Evolutionary conservation across 1,139 yeast genomes (phyloP), one percentile per base, ranked within the genome.

Genomic region (Geotrichum reessii): DNA sequence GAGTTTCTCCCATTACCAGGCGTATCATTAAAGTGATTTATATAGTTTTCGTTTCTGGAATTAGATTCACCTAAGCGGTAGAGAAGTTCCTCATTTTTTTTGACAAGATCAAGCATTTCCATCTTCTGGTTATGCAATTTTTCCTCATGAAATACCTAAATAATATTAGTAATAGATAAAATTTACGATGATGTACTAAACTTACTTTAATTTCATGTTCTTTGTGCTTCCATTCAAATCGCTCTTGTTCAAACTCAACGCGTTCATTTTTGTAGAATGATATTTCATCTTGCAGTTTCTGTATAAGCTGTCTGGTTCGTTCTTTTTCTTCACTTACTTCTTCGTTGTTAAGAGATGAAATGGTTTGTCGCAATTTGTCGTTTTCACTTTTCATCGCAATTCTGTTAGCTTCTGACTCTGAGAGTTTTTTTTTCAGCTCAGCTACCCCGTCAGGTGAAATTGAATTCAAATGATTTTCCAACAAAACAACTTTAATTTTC

Each of bases 361-460:
- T 47, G 5, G 63, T 64, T 25, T 56, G 47, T 9, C 66, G 48
- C 24, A 64, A 57, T 52, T 62, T 64, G 19, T 62, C 63, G 42
- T 61, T 63, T 44, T 64, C 66, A 40, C 50, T 61, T 37, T 61
- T 62, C 52, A 60, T 54, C 11, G 61, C 53, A 22, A 61, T 55
- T 12, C 61, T 60, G 3, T 62, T 60, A 2, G 66, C 62, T 49
- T 63, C 63, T 5, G 62, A 55, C 9, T 61, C 64, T 2, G 62
- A 63, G n/a, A 64, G 55, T 47, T 58, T 58, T 31, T 59, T 63
- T 42, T 59, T 52, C 21, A 64, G 56, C 28, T 63, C 64, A 1
- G 64, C 64, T 3, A 64, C 62, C 1, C 66, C 66, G 22, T 60
- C 58, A 6, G 58, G 60, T 24, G 66, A 63, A 7, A 59, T 55